Base-by-base conservation (phyloP, 1,284 basidiomycete species). In the Puccinia novopanici region DNA sequence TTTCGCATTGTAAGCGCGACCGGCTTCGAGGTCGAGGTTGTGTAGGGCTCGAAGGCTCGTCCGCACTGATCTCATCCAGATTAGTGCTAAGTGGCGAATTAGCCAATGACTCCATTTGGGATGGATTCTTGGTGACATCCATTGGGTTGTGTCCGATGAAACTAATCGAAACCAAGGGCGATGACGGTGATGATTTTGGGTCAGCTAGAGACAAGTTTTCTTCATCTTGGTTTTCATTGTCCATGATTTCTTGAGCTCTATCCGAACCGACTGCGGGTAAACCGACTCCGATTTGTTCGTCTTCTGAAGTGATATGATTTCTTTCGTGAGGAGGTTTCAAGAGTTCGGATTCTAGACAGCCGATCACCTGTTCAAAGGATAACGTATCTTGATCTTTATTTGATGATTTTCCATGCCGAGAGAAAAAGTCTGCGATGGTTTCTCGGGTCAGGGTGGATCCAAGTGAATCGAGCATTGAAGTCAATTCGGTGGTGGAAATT, bases 381-480 rank as follows among this genome's bases (percentile, higher is more conserved):
- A 99, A 87, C 83, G 93, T 91, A 82, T 92, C 94, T 67, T 84
- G 84, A 4, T 89, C 88, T 0, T 91, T 88, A 3, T 54, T 27
- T 30, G 63, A 68, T 12, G 75, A 68, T 87, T 94, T 93, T 83
- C 89, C 88, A 84, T 89, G 90, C 8, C 90, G 89, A 10, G 88
- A 89, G 87, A 92, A 98, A 89, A 80, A 80, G 45, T 70, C 48
- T 15, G 67, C 30, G 45, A 80, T 73, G 0, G 96, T 99, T 71
- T 90, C 88, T 0, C 86, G 87, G 3, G 93, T 93, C 54, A 99
- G 89, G 0, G 96, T 98, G 2, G 94, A 96, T 3, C 95, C 95
- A 42, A 99, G 90, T 6, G 95, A 97, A 87, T 98, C 95, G 74
- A 99, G 91, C 93, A 98, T 96, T n/a, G 93, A 92, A 0, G 92